phyloP scores from a whole-genome alignment of 1,139 yeast genomes.

The Sugiyamaella xylanicola region DNA sequence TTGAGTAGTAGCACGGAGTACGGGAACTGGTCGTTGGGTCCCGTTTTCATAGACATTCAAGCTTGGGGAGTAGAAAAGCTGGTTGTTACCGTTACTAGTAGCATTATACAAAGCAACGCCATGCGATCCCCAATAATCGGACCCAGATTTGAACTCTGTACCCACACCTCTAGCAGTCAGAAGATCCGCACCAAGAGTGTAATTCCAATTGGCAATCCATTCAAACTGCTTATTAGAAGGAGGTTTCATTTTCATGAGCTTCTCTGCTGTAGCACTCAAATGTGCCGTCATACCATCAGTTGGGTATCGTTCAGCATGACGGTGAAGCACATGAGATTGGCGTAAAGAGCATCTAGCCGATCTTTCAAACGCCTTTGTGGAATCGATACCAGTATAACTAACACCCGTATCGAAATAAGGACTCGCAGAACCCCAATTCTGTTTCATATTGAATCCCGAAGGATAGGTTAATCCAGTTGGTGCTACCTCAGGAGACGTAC shows the following conservation, averaged over 20 bases:
- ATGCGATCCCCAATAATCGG: constrained; percentile 47
- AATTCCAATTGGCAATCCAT: constrained; percentile 45
- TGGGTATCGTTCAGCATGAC: constrained; percentile 49
- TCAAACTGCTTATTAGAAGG: constrained; percentile 31
- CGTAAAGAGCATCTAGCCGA: constrained; percentile 32
- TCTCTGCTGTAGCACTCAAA: constrained; percentile 38
- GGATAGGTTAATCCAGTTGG: constrained; percentile 45
- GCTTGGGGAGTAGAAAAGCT: constrained; percentile 31
- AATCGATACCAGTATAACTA: constrained; percentile 38
- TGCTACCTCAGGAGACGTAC: constrained; percentile 43
- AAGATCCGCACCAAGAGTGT: constrained; percentile 42
- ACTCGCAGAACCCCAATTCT: constrained; percentile 48
- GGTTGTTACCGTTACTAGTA: constrained; percentile 29
- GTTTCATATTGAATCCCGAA: constrained; percentile 45
- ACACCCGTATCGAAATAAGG: constrained; percentile 47
- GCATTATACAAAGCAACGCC: constrained; percentile 44
- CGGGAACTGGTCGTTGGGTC: constrained; percentile 39
- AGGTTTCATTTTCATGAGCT: constrained; percentile 38
- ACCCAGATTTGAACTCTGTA: constrained; percentile 45
- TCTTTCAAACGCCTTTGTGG: constrained; percentile 13
- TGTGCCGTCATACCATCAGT: constrained; percentile 38
- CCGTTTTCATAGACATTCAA: constrained; percentile 42
- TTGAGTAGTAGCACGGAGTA: constrained; percentile 47
- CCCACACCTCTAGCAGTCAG: constrained; percentile 46
- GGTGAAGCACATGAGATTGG: constrained; percentile 48